A percentile compares a stretch with the other conserved stretches of the same genome.
Evolutionary conservation across 1,284 basidiomycete genomes (phyloP).

Genomic region (Entoloma clypeatum): DNA sequence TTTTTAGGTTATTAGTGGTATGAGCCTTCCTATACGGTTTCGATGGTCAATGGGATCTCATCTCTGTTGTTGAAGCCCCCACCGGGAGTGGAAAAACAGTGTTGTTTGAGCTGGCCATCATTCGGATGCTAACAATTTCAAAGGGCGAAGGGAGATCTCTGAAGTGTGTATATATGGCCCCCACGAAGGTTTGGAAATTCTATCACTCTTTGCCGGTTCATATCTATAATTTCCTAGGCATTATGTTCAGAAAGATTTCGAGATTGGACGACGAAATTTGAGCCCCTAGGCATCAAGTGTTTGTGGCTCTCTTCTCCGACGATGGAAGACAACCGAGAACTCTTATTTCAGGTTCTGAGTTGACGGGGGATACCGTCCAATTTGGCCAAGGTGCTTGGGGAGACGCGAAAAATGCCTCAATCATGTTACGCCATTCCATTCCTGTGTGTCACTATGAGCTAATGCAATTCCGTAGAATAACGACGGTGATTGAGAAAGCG

Average conservation of each 20-base stretch:
- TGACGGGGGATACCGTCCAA: slow-evolving; percentile 86
- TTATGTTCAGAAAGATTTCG: slow-evolving; percentile 81
- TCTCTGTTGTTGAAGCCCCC: slow-evolving; percentile 64
- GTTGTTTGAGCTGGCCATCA: slow-evolving; percentile 88
- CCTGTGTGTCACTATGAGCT: slow-evolving; percentile 1
- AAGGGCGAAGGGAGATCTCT: slow-evolving; percentile 32
- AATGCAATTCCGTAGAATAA: slow-evolving; percentile 47
- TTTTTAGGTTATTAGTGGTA: slow-evolving; percentile 73
- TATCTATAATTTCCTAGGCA: slow-evolving; percentile 47
- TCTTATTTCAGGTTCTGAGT: slow-evolving; percentile 80
- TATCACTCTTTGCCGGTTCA: not conserved
- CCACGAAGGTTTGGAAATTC: slow-evolving; percentile 68
- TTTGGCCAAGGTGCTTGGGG: slow-evolving; percentile 61
- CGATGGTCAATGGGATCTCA: slow-evolving; percentile 8
- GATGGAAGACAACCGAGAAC: too few species aligned
- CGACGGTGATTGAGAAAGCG: slow-evolving; percentile 52
- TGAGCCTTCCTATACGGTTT: slow-evolving; percentile 14
- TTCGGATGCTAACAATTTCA: slow-evolving; percentile 64
- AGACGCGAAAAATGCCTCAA: slow-evolving; percentile 66
- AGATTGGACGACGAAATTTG: slow-evolving; percentile 86
- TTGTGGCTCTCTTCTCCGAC: slow-evolving; percentile 18
- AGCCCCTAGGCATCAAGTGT: slow-evolving; percentile 73
- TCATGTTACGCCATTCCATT: slow-evolving; percentile 54
- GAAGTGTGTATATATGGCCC: slow-evolving; percentile 91
- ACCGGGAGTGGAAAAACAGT: slow-evolving; percentile 94